These are phyloP conservation scores for Fusarium cicatricum DNA, from an alignment of 2,329 filamentous ascomycete species.

Conservation along the genomic window DNA sequence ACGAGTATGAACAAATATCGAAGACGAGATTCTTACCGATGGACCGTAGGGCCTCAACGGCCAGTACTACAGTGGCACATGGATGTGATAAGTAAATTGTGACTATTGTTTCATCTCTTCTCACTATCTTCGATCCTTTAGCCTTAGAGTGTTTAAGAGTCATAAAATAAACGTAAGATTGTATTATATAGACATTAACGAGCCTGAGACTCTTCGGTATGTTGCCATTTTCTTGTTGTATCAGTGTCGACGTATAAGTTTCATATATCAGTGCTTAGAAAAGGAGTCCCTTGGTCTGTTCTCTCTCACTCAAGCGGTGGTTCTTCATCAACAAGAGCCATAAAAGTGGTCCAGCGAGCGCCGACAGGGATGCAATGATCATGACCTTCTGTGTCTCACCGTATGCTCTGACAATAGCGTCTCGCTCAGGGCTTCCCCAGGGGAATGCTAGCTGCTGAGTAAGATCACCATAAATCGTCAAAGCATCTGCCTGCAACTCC, in stretches of 20 bases:
- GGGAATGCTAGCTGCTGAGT: slow-evolving; percentile 27
- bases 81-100: too few relatives aligned
- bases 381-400: slow-evolving; percentile 22
- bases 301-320: slow-evolving; percentile 8
- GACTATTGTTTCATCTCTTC: too few relatives aligned
- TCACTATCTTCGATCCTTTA: too few relatives aligned
- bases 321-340: slow-evolving; percentile 20
- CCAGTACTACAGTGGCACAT: too few relatives aligned
- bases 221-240: background rate
- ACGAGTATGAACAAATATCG: too few relatives aligned
- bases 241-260: too few relatives aligned
- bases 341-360: slow-evolving; percentile 3
- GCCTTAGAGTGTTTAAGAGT: too few relatives aligned
- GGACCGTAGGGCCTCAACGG: too few relatives aligned
- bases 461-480: slow-evolving; percentile 34
- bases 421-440: slow-evolving; percentile 31
- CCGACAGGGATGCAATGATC: slow-evolving; percentile 3
- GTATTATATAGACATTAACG: too few relatives aligned
- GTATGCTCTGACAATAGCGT: slow-evolving; percentile 35
- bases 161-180: too few relatives aligned
- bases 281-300: slow-evolving; percentile 16
- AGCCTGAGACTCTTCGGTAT: too few relatives aligned
- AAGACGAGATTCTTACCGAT: too few relatives aligned
- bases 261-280: background rate
- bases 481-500: slow-evolving; percentile 16